Conservation (phyloP, 495 filamentous ascomycete genomes). For the Aspergillus sclerotiicarbonarius region DNA sequence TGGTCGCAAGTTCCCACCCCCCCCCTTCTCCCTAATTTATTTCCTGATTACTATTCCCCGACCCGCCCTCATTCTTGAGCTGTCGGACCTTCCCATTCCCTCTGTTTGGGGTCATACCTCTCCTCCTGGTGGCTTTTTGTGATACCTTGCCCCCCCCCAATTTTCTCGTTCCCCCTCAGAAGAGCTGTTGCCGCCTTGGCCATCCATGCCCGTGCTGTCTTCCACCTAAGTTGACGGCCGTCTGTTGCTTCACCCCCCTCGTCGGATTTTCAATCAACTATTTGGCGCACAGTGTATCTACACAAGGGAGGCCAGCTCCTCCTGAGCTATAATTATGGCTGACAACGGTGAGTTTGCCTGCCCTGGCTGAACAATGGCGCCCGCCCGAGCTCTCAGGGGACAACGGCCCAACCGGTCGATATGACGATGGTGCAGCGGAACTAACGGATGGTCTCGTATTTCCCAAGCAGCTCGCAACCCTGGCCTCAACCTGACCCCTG, state of each 20-base stretch:
- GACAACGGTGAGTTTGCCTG: slow-evolving; percentile 33
- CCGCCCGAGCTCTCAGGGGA: slow-evolving; percentile 29
- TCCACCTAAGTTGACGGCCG: slow-evolving; percentile 26
- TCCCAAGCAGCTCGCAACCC: slow-evolving; percentile 46
- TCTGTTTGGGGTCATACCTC: neutral
- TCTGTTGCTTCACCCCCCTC: slow-evolving; percentile 16
- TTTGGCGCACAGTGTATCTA: slow-evolving; percentile 10
- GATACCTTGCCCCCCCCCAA: slow-evolving; percentile 7
- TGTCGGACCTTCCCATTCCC: neutral
- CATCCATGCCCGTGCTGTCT: slow-evolving; percentile 34
- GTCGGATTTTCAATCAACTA: neutral
- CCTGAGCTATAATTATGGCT: slow-evolving; percentile 38
- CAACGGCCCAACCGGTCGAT: slow-evolving; percentile 14
- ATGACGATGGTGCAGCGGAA: slow-evolving; percentile 21
- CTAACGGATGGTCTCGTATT: slow-evolving; percentile 23
- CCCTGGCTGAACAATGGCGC: neutral
- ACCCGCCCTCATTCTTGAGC: neutral
- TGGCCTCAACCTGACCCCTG: slow-evolving; percentile 80
- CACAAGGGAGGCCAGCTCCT: slow-evolving; percentile 37
- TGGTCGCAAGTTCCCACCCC: neutral
- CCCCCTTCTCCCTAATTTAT: neutral
- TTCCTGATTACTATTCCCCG: neutral
- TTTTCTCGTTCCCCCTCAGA: slow-evolving; percentile 10
- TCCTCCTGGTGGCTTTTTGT: slow-evolving; percentile 1
- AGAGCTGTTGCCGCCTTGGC: slow-evolving; percentile 26